Percentiles rank a stretch among this genome's conserved stretches.
Conservation (phyloP, 2,329 filamentous ascomycete species). For the Trichoderma guizhouense region DNA sequence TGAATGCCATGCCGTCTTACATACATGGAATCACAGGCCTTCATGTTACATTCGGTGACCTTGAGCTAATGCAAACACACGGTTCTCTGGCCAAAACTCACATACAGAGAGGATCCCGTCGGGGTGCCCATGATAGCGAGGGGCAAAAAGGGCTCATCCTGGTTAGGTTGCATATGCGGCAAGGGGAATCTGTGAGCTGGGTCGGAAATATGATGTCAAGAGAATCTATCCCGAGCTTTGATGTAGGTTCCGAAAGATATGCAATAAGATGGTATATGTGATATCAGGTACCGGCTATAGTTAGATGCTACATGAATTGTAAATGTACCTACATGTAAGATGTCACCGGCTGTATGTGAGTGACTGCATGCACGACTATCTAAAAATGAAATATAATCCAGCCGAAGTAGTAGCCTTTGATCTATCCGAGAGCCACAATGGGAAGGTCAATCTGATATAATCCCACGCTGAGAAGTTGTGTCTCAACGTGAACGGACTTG, state of each 20-base stretch:
- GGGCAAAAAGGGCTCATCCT: background rate
- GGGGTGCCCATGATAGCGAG: background rate
- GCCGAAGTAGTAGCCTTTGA: background rate
- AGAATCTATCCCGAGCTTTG: background rate
- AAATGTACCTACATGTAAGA: background rate
- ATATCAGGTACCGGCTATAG: background rate
- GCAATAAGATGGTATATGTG: background rate
- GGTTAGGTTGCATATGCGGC: background rate
- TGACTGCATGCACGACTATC: background rate
- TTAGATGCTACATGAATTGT: background rate
- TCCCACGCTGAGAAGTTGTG: background rate
- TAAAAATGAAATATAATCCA: background rate
- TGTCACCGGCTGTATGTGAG: background rate
- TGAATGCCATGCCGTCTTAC: background rate
- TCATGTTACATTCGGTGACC: background rate
- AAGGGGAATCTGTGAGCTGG: background rate
- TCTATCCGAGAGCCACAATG: background rate
- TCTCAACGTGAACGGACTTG: background rate
- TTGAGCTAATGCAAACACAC: background rate
- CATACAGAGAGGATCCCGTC: background rate
- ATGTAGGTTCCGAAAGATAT: background rate
- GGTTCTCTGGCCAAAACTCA: background rate
- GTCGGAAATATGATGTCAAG: background rate
- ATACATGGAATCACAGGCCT: background rate
- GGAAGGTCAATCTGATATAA: background rate